These are phyloP conservation scores for Spathaspora hagerdaliae DNA, from an alignment of 805 yeast species.

Conservation along the genomic window DNA sequence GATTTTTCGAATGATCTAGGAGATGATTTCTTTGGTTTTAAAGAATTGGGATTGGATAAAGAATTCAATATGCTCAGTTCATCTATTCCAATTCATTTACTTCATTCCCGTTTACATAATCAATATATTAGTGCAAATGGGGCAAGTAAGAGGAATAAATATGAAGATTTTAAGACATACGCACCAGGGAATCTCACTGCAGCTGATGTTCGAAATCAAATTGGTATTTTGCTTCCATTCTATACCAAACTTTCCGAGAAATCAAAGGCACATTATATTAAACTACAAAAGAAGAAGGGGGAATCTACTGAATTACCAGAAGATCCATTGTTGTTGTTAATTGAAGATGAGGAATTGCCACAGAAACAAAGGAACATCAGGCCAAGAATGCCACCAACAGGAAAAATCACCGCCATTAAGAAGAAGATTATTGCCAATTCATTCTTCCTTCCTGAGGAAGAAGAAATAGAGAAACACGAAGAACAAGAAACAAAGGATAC, in stretches of 20 bases:
- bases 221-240: constrained; percentile 58
- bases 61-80: constrained; percentile 83
- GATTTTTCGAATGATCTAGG: constrained; percentile 92
- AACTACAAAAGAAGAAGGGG: constrained; percentile 38
- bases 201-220: constrained; percentile 48
- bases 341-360: constrained; percentile 85
- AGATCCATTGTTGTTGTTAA: constrained; percentile 27
- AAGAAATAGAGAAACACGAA: constrained; percentile 2
- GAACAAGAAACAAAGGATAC: constrained; percentile 2
- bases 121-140: constrained; percentile 44
- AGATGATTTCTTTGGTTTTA: constrained; percentile 97
- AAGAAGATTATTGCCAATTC: constrained; percentile 55
- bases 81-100: constrained; percentile 83
- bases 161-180: constrained; percentile 61
- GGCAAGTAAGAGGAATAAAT: constrained; percentile 48
- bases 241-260: constrained; percentile 36
- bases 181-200: constrained; percentile 51
- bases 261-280: constrained; percentile 40
- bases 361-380: constrained; percentile 69
- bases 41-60: constrained; percentile 86
- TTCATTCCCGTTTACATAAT: constrained; percentile 71
- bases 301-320: constrained; percentile 40
- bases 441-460: constrained; percentile 45
- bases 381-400: constrained; percentile 87
- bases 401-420: constrained; percentile 70